phyloP scores from a whole-genome alignment of 768 basidiomycete species.

The Trametes villosa region DNA sequence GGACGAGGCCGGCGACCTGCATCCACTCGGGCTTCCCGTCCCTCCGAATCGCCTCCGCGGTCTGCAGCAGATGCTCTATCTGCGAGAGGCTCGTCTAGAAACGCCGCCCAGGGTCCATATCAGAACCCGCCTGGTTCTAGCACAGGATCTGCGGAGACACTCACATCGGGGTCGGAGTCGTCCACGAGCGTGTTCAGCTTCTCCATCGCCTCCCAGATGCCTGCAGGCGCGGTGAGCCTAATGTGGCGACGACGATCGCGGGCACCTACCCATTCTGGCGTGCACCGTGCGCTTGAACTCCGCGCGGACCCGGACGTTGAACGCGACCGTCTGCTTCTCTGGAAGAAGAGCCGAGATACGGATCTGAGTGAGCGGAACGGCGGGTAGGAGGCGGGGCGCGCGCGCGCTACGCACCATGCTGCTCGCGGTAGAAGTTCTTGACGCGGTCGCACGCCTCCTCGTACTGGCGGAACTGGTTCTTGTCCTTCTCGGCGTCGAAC shows the following conservation, averaged over 20 bases:
- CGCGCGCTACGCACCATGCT: constrained; percentile 63
- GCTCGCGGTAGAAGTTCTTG: constrained; percentile 77
- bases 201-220: constrained; percentile 85
- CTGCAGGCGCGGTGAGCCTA: constrained; percentile 19
- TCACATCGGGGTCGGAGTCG: constrained; percentile 88
- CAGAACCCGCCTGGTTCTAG: background rate
- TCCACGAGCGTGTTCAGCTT: constrained; percentile 86
- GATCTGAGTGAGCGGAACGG: constrained; percentile 11
- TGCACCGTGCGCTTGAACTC: constrained; percentile 70
- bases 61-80: constrained; percentile 90
- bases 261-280: constrained; percentile 65
- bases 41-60: constrained; percentile 85
- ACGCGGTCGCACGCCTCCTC: constrained; percentile 78
- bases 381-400: constrained; percentile 1
- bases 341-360: constrained; percentile 1
- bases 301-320: constrained; percentile 78
- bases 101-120: background rate
- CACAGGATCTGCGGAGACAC: constrained; percentile 19
- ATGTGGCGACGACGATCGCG: constrained; percentile 1
- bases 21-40: constrained; percentile 93
- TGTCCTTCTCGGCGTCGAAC: constrained; percentile 69
- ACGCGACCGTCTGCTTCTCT: constrained; percentile 90
- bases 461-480: constrained; percentile 71
- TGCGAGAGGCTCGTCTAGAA: constrained; percentile 74
- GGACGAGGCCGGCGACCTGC: constrained; percentile 86